Percentiles rank a stretch among this genome's conserved stretches.
Evolutionary conservation across 352 stramenopile species (phyloP).

Genomic region (Phytophthora uliginosa): DNA sequence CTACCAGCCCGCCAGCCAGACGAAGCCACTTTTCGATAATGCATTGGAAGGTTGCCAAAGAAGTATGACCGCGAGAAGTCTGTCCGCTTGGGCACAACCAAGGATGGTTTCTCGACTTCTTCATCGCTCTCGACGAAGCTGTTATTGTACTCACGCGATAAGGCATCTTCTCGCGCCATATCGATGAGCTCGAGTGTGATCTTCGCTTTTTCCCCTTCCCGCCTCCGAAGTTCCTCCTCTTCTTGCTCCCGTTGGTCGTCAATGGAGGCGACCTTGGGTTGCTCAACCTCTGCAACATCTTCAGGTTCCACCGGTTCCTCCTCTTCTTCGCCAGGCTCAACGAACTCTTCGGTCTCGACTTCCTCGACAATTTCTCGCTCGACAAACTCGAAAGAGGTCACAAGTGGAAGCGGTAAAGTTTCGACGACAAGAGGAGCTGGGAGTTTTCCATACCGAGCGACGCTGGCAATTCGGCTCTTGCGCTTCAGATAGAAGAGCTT

Average conservation of each 20-base stretch:
- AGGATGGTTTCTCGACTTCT: constrained; percentile 46
- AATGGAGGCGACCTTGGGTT: constrained; percentile 13
- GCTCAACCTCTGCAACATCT: constrained; percentile 6
- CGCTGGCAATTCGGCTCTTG: constrained; percentile 47
- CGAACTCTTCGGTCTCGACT: constrained; percentile 15
- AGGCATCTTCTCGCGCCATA: constrained; percentile 40
- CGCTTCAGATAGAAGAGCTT: constrained; percentile 60
- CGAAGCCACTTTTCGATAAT: constrained; percentile 53
- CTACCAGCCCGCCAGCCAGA: constrained; percentile 65
- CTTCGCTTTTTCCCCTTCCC: constrained; percentile 26
- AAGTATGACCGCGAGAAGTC: constrained; percentile 82
- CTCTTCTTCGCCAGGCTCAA: constrained; percentile 23
- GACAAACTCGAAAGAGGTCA: constrained; percentile 45
- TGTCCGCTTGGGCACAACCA: constrained; percentile 64
- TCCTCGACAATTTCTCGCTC: constrained; percentile 18
- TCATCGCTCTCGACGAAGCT: constrained; percentile 62
- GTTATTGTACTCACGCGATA: constrained; percentile 40
- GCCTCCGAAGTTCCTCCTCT: constrained; percentile 30
- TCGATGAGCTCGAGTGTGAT: constrained; percentile 37
- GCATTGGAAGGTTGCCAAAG: constrained; percentile 66
- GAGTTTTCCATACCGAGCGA: constrained; percentile 55
- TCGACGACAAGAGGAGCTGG: constrained; percentile 58
- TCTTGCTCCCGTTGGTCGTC: constrained; percentile 31
- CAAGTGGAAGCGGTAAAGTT: constrained; percentile 43
- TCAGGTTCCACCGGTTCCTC: constrained; percentile 14